These are phyloP conservation scores for Aspergillus vadensis DNA, from an alignment of 2,329 filamentous ascomycete genomes.

Conservation along the genomic window DNA sequence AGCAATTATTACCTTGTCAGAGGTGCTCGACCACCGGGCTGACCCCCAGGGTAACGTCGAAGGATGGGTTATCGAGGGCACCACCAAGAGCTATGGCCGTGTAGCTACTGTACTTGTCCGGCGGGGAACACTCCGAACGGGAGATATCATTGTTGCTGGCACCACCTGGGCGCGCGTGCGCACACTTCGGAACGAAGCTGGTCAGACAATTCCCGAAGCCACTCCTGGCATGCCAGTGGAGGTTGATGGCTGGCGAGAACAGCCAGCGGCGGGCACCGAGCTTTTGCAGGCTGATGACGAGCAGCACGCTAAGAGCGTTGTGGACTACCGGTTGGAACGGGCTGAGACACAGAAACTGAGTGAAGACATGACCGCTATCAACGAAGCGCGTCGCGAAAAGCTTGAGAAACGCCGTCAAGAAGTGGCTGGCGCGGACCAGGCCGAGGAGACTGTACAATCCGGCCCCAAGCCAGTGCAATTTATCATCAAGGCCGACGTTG, in stretches of 20 bases:
- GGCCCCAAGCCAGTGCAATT: conserved; percentile 69
- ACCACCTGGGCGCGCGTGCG: conserved; percentile 86
- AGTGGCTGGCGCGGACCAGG: conserved; percentile 38
- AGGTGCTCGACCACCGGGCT: conserved; percentile 87
- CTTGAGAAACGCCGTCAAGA: conserved; percentile 52
- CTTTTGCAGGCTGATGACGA: conserved; percentile 82
- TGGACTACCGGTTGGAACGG: conserved; percentile 73
- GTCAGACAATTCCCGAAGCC: conserved; percentile 69
- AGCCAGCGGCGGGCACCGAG: conserved; percentile 82
- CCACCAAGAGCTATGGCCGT: conserved; percentile 80
- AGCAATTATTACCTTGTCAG: conserved; percentile 79
- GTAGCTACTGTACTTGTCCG: conserved; percentile 87
- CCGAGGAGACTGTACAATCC: conserved; percentile 43
- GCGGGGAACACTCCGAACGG: conserved; percentile 77
- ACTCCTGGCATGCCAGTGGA: conserved; percentile 88
- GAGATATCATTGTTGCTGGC: conserved; percentile 84
- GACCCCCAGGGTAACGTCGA: conserved; percentile 76
- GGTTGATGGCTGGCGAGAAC: conserved; percentile 90
- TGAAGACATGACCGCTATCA: conserved; percentile 74
- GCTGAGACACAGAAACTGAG: conserved; percentile 67
- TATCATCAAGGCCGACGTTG: conserved; percentile 88
- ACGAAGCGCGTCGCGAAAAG: conserved; percentile 64
- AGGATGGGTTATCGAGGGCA: conserved; percentile 91
- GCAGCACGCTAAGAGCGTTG: conserved; percentile 73
- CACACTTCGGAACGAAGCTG: conserved; percentile 80